Base-by-base conservation (phyloP, 495 filamentous ascomycete genomes). In the Umbilicaria muhlenbergii region DNA sequence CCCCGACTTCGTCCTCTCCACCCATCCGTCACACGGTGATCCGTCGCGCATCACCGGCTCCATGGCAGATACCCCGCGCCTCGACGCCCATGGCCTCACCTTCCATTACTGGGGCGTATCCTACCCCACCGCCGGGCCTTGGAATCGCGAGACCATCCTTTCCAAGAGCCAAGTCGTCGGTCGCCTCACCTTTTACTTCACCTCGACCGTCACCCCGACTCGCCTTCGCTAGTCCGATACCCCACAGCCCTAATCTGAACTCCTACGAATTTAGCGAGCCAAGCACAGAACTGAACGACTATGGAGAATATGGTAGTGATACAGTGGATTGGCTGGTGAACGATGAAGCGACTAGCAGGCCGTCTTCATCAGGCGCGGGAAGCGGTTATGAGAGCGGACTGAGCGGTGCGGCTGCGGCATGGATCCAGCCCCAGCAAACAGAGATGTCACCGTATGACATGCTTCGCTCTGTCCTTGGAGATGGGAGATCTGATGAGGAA, bases 371-470 rank as follows among this genome's bases (percentile, higher is more conserved):
- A 3, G 70, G 74, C 16, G 77, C 75, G 3, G 67, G 69, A 34
- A 73, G 72, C 36, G 48, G 63, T 10, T 62, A 55, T 12, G 59
- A 62, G 18, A 75, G 73, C 43, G 81, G 74, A 17, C 68, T 81
- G 24, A 79, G 85, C 48, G 83, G 81, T 43, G 80, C 79, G 15
- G 82, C 80, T 7, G 80, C 86, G 13, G 78, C 88, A 44, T 92
- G 85, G 53, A 74, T 84, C 46, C 77, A 83, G 21, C 75, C 79
- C 32, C 75, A 82, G 46, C 78, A 81, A 49, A 68, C 66, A 48
- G 87, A 96, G 53, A 99, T 99, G 92, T 91, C 84, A 41, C 88
- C 92, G 3, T 92, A 94, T 65, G 92, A 99, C 60, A 99, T 99
- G 70, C 68, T 99, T 36, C 82, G 92, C 39, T 94, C 88, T 11